Evolutionary conservation across 169 alveolate genomes (phyloP), one percentile per base, ranked within the genome.

Genomic region (Besnoitia besnoiti): DNA sequence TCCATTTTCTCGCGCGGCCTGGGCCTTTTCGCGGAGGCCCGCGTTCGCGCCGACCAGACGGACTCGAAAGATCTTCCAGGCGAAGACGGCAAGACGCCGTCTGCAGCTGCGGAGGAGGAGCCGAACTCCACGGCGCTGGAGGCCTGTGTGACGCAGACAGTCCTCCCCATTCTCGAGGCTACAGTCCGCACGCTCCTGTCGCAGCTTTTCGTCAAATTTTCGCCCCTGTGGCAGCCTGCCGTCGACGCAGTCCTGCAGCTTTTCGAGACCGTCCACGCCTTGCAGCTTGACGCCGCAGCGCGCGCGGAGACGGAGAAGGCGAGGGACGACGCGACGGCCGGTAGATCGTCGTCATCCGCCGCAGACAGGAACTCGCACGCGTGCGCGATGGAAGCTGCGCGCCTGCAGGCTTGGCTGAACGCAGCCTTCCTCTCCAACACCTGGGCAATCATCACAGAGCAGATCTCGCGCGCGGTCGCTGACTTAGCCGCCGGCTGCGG

Each of bases 151-250:
- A 8, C 46, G 46, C 39, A 10, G 12, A 73, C 82, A 30, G 82
- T 73, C 82, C n/a, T 39, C 33, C 87, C 59, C n/a, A 35, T 37
- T 77, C 40, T 77, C 37, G 87, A 77, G 87, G n/a, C 44, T 2
- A 42, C 87, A 30, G 59, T 77, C 40, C 87, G 87, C 10, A 27
- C 40, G 14, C 55, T 77, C 37, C 21, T 77, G 2, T 19, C 61
- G 55, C 87, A 77, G 47, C 59, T 77, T 12, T 77, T 35, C 59
- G 87, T 77, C n/a, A 77, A 42, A 27, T 77, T 77, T 24, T 40
- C 87, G 4, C 87, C 87, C 33, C 35, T 77, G 61, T 77, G 87
- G 87, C 61, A 77, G 35, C 61, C 87, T 3, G 87, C 87, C 3
- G 87, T 77, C 55, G 61, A 77, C 59, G 87, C 87, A 1, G 40